These are phyloP conservation scores for Malassezia slooffiae DNA, from an alignment of 1,284 basidiomycete genomes.

Conservation along the genomic window DNA sequence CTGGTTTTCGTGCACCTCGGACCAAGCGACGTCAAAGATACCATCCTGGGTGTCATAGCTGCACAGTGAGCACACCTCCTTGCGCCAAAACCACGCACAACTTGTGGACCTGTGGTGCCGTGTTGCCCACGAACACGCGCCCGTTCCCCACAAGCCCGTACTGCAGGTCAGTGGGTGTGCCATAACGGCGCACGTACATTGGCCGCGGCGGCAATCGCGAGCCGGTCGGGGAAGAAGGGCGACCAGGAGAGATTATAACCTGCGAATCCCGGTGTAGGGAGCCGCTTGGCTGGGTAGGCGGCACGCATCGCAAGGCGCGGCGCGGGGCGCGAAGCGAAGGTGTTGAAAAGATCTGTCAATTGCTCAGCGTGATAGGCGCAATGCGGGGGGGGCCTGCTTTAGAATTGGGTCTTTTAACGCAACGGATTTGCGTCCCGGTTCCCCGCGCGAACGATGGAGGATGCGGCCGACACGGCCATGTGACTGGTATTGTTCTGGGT, in stretches of 20 bases:
- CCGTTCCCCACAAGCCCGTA: conserved; percentile 93
- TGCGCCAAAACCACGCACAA: conserved; percentile 1
- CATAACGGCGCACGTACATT: conserved; percentile 50
- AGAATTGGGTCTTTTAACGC: too few relatives aligned
- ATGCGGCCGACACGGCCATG: too few relatives aligned
- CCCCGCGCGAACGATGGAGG: too few relatives aligned
- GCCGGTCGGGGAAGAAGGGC: conserved; percentile 69
- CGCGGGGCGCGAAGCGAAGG: too few relatives aligned
- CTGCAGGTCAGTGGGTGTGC: conserved; percentile 13
- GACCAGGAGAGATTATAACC: conserved; percentile 83
- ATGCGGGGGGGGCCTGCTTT: too few relatives aligned
- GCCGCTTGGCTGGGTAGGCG: conserved; percentile 8
- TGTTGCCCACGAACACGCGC: conserved; percentile 21
- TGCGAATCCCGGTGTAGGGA: conserved; percentile 54
- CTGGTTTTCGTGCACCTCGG: conserved; percentile 87
- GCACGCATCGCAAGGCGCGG: too few relatives aligned
- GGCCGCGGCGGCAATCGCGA: conserved; percentile 79
- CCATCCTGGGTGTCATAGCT: conserved; percentile 92
- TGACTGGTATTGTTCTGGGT: conserved; percentile 4
- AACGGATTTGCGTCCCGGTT: too few relatives aligned
- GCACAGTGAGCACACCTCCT: background rate
- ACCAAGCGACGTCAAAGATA: conserved; percentile 83
- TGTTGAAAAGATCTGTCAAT: too few relatives aligned
- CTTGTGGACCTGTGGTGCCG: background rate
- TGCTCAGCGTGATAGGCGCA: too few relatives aligned